Base-by-base conservation (phyloP, 805 yeast genomes). In the Saturnispora sanitii region DNA sequence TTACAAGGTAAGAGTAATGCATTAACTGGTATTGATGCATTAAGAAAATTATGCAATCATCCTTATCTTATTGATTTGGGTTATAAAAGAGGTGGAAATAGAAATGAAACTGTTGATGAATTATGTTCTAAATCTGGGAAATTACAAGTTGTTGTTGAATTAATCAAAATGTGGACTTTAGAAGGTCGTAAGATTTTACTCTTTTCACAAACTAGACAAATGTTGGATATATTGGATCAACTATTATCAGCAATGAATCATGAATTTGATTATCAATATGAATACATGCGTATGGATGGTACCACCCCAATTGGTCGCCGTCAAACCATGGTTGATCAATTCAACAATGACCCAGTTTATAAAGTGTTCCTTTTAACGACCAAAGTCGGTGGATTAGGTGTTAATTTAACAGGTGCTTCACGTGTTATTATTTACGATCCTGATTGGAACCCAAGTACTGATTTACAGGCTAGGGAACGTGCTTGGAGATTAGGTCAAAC, bases 381-480 rank as follows among this genome's bases (percentile, higher is more conserved):
- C 0, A 75, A 90, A 53, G 98, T 92, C 6, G 98, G 98, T 17
- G 98, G 98, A 0, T 64, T 92, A 30, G 98, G 98, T 17, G 84
- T 90, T 2, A 90, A 90, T 57, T 59, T 90, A 35, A 90, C 96
- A 0, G 97, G 97, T 3, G 97, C 98, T 0, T 87, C 87, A 49
- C 65, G 97, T 34, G 96, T 90, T 11, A 85, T 90, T 18, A 90
- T 90, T 13, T 90, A 73, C 56, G 98, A 90, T 54, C 98, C 98
- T 0, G 97, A 92, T 60, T 90, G 98, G 98, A 90, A 90, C 54
- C 98, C 98, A 1, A 86, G 96, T 1, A 92, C 97, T 0, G 98
- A 90, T 64, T 71, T 88, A 45, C 98, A 90, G 60, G 98, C 98
- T 0, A 68, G 97, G 45, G 98, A 90, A 57, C 64, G 98, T 37